Conservation (phyloP, 1,284 basidiomycete genomes). For the Moniliophthora roreri region DNA sequence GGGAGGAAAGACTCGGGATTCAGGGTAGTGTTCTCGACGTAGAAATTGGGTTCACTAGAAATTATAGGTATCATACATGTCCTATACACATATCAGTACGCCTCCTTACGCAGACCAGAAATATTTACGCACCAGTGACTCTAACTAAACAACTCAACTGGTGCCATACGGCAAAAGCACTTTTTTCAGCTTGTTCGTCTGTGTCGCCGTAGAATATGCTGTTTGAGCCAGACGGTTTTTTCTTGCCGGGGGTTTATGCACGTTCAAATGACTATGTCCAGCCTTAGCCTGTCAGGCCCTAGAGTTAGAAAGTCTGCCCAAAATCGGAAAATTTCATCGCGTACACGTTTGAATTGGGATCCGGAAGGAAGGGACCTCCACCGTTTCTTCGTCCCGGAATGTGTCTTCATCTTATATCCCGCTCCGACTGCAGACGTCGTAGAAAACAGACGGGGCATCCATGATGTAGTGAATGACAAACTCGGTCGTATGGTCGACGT, state of each 20-base stretch:
- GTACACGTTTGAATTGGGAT: constrained; percentile 71
- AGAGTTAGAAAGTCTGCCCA: constrained; percentile 5
- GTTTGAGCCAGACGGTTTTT: constrained; percentile 68
- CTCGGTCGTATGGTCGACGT: constrained; percentile 26
- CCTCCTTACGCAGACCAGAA: background rate
- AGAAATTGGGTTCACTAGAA: constrained; percentile 1
- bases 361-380: constrained; percentile 71
- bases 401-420: constrained; percentile 71
- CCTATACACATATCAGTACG: background rate
- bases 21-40: background rate
- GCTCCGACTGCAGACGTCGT: constrained; percentile 42
- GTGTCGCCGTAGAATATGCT: constrained; percentile 61
- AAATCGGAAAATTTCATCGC: constrained; percentile 21
- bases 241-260: constrained; percentile 58
- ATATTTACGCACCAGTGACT: background rate
- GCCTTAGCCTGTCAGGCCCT: constrained; percentile 56
- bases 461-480: constrained; percentile 14
- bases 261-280: constrained; percentile 70
- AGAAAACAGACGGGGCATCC: constrained; percentile 41
- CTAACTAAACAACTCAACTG: constrained; percentile 24
- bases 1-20: constrained; percentile 29
- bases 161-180: constrained; percentile 69
- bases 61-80: constrained; percentile 3
- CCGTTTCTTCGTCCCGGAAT: constrained; percentile 79
- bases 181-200: constrained; percentile 66